phyloP scores from a whole-genome alignment of 768 basidiomycete species.

The Hericium coralloides region DNA sequence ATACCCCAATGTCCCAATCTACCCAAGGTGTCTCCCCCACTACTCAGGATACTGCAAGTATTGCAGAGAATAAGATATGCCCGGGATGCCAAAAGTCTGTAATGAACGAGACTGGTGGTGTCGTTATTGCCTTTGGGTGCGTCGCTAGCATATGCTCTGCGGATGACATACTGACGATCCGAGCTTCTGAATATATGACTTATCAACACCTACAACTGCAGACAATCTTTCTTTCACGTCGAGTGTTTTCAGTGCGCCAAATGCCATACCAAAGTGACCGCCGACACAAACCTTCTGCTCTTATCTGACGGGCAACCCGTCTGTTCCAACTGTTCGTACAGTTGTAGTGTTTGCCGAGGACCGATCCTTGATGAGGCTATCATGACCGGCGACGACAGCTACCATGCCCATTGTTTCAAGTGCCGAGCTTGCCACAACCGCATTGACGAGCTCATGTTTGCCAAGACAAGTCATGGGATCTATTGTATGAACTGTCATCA shows the following conservation, averaged over 20 bases:
- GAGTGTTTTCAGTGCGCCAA: constrained; percentile 98
- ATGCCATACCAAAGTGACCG: constrained; percentile 84
- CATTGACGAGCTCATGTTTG: constrained; percentile 97
- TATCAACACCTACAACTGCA: constrained; percentile 22
- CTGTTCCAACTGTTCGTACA: constrained; percentile 87
- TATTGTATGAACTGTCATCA: constrained; percentile 99
- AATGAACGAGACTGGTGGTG: constrained; percentile 70
- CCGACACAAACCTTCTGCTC: constrained; percentile 94
- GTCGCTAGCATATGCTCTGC: constrained; percentile 21
- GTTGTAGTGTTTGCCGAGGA: constrained; percentile 88
- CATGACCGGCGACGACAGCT: constrained; percentile 98
- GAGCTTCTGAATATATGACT: background rate
- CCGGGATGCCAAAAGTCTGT: constrained; percentile 79
- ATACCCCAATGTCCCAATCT: background rate
- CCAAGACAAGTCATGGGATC: constrained; percentile 96
- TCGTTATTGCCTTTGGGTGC: constrained; percentile 95
- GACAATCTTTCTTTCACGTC: constrained; percentile 90
- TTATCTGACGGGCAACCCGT: constrained; percentile 98
- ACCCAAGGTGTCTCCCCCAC: constrained; percentile 6
- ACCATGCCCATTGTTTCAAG: constrained; percentile 98
- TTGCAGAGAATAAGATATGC: constrained; percentile 52
- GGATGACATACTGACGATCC: background rate
- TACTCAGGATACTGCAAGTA: background rate
- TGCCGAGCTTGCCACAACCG: constrained; percentile 91
- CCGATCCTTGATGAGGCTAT: constrained; percentile 98